Evolutionary conservation across 2,329 filamentous ascomycete species (phyloP).

Genomic region (Beauveria varroae): DNA sequence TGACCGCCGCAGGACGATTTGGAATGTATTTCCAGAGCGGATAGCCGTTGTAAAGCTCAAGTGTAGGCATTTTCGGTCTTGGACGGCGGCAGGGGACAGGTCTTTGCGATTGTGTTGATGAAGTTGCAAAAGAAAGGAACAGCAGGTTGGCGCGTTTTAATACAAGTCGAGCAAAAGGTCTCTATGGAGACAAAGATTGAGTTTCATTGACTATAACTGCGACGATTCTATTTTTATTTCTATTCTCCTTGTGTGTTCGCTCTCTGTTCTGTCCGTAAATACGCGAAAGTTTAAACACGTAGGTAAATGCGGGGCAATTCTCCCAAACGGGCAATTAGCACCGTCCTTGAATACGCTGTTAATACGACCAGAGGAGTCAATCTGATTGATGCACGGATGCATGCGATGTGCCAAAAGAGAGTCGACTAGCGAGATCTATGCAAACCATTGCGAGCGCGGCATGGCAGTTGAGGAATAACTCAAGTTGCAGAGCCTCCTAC

Average conservation of each 20-base stretch:
- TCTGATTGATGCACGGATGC: too few relatives aligned
- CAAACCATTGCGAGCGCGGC: too few relatives aligned
- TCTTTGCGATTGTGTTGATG: too few relatives aligned
- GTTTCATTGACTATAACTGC: background rate
- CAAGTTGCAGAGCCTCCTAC: too few relatives aligned
- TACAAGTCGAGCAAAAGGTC: too few relatives aligned
- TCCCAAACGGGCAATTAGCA: background rate
- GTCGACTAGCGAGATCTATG: too few relatives aligned
- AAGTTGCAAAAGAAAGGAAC: too few relatives aligned
- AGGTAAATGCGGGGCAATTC: background rate
- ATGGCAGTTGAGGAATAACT: too few relatives aligned
- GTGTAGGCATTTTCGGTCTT: slow-evolving; percentile 17
- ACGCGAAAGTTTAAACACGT: background rate
- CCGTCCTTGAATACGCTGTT: background rate
- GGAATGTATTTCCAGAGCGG: slow-evolving; percentile 27
- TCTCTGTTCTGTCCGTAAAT: background rate
- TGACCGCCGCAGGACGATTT: slow-evolving; percentile 35
- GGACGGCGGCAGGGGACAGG: background rate
- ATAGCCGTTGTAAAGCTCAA: slow-evolving; percentile 19
- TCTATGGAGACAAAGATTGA: too few relatives aligned
- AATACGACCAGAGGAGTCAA: background rate
- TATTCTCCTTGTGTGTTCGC: background rate
- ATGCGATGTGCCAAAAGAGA: too few relatives aligned
- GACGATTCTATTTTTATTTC: background rate
- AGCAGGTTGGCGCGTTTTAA: too few relatives aligned